Conservation (phyloP, 2,329 filamentous ascomycete species). For the Fusarium pseudocircinatum region DNA sequence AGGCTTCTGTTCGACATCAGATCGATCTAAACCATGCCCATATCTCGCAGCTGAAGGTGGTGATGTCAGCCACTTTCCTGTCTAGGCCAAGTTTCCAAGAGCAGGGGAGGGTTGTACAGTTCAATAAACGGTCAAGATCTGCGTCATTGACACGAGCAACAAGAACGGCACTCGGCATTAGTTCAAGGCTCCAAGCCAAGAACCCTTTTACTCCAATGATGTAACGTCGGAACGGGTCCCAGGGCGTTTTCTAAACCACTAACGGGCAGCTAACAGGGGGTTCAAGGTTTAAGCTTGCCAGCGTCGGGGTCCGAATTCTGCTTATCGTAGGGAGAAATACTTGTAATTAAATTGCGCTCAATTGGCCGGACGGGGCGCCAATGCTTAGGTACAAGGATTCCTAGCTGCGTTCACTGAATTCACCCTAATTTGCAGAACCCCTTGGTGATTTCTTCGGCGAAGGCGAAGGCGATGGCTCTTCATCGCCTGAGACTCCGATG, state of each 20-base stretch:
- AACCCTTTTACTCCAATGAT: not conserved
- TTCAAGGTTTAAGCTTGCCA: not conserved
- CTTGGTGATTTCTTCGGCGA: slow-evolving; percentile 39
- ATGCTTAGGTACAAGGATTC: not conserved
- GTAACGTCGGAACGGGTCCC: not conserved
- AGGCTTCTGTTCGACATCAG: not conserved
- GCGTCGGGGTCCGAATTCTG: not conserved
- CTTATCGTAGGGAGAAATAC: not conserved
- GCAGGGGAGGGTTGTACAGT: slow-evolving; percentile 9
- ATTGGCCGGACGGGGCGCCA: not conserved
- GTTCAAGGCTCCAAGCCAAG: not conserved
- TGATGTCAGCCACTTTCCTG: slow-evolving; percentile 17
- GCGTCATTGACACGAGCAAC: slow-evolving; percentile 3
- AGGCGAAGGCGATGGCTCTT: slow-evolving; percentile 58
- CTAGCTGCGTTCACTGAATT: slow-evolving; percentile 47
- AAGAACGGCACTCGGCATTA: not conserved
- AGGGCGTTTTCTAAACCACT: not conserved
- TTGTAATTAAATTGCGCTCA: slow-evolving; percentile 8
- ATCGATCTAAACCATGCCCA: not conserved
- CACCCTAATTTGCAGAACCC: slow-evolving; percentile 55
- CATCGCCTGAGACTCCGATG: slow-evolving; percentile 57
- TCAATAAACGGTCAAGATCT: slow-evolving; percentile 14
- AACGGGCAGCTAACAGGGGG: not conserved
- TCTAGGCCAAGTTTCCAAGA: not conserved
- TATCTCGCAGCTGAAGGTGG: not conserved